Evolutionary conservation across 2,329 filamentous ascomycete genomes (phyloP), one percentile per base, ranked within the genome.

Genomic region (Cytospora chrysosperma): DNA sequence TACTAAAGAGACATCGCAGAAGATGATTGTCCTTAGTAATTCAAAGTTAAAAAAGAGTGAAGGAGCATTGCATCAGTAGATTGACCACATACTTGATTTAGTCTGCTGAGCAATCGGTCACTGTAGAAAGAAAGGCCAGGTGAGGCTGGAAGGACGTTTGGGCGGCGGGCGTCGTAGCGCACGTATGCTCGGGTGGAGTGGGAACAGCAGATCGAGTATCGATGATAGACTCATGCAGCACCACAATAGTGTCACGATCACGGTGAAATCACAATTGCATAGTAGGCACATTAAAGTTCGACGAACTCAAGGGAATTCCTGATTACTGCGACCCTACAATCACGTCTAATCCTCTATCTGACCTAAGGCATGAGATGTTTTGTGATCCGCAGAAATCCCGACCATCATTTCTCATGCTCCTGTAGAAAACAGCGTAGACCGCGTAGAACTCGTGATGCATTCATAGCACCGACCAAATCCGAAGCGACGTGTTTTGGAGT

Each of bases 281-380:
- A 24, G 13, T 10, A 1, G 26, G 15, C 27, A 28, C 12, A 37
- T n/a, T 1, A 5, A 47, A 24, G 43, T 47, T 47, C 57, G 34
- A 34, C 47, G 53, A 64, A 65, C 64, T 52, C 28, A 54, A 64
- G 62, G 59, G 40, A 62, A 65, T 65, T 64, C 61, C 57, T 65
- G 61, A 65, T 65, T 65, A 64, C 64, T 65, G 64, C 64, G 64
- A 65, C 59, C 61, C 61, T 64, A 57, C 55, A 61, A 70, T 72
- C 71, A 72, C 70, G 69, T 73, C 70, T 72, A 72, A 62, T 70
- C 70, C 70, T 75, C 72, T 75, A 74, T 74, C 72, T 72, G 57
- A 70, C 68, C 70, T 70, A 71, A 71, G 70, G 72, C 72, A 74
- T 61, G 70, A 71, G 69, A 71, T 72, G 69, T 70, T 73, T 61